A percentile compares a stretch with the other conserved stretches of the same genome.
Evolutionary conservation across 2,329 filamentous ascomycete genomes (phyloP).

Genomic region (Stemphylium lycopersici): DNA sequence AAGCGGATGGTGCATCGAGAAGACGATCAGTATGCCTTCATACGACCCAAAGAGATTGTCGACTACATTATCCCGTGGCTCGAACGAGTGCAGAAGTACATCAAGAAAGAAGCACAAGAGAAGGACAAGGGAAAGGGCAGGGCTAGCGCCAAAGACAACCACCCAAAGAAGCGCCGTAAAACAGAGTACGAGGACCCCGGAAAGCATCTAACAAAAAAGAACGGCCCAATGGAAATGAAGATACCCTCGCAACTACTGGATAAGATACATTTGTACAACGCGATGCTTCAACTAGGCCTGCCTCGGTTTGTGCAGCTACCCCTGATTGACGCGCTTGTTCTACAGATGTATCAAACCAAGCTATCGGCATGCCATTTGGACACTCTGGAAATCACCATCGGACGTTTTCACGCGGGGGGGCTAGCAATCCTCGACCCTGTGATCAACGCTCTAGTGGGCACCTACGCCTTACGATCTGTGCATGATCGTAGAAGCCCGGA

Average conservation of each 20-base stretch:
- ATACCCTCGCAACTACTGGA: conserved; percentile 16
- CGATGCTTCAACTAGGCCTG: conserved; percentile 26
- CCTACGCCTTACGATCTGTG: conserved; percentile 13
- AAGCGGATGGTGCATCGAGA: background rate
- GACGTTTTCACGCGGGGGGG: conserved; percentile 18
- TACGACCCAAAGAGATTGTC: conserved; percentile 13
- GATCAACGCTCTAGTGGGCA: conserved; percentile 23
- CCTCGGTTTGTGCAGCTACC: conserved; percentile 13
- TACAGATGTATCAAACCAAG: conserved; percentile 20
- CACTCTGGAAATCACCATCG: conserved; percentile 24
- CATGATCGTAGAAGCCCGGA: conserved; percentile 12
- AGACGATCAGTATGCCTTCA: conserved; percentile 18
- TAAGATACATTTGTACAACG: conserved; percentile 31
- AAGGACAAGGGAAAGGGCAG: background rate
- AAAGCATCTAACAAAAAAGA: background rate
- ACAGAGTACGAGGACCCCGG: background rate
- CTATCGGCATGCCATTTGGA: conserved; percentile 20
- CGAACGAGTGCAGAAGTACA: background rate
- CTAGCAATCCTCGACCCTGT: conserved; percentile 29
- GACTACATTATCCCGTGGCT: conserved; percentile 26
- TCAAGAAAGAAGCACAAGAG: background rate
- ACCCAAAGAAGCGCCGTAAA: background rate
- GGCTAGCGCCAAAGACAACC: background rate
- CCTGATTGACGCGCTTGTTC: conserved; percentile 19
- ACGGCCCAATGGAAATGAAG: background rate